A percentile compares a stretch with the other conserved stretches of the same genome.
phyloP scores from a whole-genome alignment of 768 basidiomycete species.

The Leccinum obscurum region DNA sequence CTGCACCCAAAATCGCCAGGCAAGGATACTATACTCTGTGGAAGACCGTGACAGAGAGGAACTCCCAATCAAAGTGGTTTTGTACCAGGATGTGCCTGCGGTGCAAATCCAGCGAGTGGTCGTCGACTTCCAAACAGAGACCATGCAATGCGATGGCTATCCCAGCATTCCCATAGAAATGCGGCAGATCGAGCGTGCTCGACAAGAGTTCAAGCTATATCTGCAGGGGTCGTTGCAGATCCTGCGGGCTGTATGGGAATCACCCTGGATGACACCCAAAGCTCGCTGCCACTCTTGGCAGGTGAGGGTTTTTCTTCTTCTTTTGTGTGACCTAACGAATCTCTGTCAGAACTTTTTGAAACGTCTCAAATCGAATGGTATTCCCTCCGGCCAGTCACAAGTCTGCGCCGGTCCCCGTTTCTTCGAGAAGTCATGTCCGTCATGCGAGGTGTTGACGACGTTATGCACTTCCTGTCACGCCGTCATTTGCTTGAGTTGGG shows the following conservation, averaged over 20 bases:
- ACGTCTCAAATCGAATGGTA: constrained; percentile 13
- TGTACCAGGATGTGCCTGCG: constrained; percentile 13
- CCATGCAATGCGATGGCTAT: constrained; percentile 11
- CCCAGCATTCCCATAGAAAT: constrained; percentile 19
- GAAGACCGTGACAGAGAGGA: too few species aligned
- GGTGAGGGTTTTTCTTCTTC: neutral
- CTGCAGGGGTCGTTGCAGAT: too few species aligned
- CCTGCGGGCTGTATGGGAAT: too few species aligned
- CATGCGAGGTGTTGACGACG: constrained; percentile 9
- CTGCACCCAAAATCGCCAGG: too few species aligned
- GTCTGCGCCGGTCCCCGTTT: neutral
- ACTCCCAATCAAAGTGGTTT: constrained; percentile 15
- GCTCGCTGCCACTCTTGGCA: neutral
- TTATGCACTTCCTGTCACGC: constrained; percentile 10
- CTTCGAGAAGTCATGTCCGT: constrained; percentile 10
- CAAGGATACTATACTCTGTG: too few species aligned
- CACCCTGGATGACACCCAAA: too few species aligned
- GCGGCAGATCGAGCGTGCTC: neutral
- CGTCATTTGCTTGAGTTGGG: constrained; percentile 19
- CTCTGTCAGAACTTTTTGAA: constrained; percentile 15
- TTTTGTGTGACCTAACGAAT: neutral
- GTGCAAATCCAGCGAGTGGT: constrained; percentile 12
- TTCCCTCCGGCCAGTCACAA: neutral
- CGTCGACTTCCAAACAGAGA: constrained; percentile 21
- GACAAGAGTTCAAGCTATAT: constrained; percentile 13